Percentiles rank a stretch among this genome's conserved stretches.
These are phyloP conservation scores for Haplosporangium gracile DNA, from an alignment of 192 early-diverging fungal species.

Conservation along the genomic window DNA sequence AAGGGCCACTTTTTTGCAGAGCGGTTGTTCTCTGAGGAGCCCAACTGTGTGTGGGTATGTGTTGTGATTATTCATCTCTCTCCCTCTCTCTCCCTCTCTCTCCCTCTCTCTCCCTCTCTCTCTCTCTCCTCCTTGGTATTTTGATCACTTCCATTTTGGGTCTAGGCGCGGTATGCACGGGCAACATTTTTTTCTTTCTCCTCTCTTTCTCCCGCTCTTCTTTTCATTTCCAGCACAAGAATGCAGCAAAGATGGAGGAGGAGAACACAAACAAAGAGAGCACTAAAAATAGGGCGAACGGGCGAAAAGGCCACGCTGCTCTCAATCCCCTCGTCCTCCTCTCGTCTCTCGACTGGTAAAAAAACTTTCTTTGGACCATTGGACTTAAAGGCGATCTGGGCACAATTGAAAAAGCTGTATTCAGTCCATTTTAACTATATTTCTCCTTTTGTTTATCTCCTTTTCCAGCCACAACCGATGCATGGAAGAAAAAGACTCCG, in stretches of 20 bases:
- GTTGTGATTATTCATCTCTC: neutral
- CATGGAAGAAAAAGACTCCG: neutral
- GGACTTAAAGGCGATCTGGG: neutral
- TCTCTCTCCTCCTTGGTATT: neutral
- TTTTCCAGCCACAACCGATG: slow-evolving; percentile 4
- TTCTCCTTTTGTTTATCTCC: neutral
- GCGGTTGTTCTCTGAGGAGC: neutral
- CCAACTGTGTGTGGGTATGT: neutral
- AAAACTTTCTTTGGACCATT: slow-evolving; percentile 18
- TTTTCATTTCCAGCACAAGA: neutral
- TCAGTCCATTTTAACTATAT: neutral
- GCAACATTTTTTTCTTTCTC: neutral
- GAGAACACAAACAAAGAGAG: neutral
- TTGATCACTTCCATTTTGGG: slow-evolving; percentile 13
- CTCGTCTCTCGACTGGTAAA: neutral
- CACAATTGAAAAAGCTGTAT: neutral
- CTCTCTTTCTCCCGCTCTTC: neutral
- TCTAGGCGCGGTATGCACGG: neutral
- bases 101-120: too few relatives aligned
- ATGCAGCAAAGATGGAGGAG: neutral
- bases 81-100: neutral
- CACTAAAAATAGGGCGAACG: slow-evolving; percentile 25
- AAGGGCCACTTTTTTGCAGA: neutral
- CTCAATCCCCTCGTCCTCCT: neutral
- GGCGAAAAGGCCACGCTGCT: slow-evolving; percentile 16